Conservation (phyloP, 2,329 filamentous ascomycete species). For the Ilyonectria sp. region DNA sequence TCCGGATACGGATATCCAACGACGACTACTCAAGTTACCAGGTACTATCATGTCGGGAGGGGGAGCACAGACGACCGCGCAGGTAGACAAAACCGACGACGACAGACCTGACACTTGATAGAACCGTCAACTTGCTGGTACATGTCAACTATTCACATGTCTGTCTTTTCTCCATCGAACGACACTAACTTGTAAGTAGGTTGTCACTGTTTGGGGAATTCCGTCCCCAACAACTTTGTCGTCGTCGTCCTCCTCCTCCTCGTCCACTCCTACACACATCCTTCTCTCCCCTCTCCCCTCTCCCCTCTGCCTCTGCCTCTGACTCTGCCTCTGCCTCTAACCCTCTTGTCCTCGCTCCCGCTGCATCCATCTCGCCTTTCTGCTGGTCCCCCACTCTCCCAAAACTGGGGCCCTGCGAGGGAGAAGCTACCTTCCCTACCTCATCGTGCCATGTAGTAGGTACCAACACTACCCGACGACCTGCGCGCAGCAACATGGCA, state of each 20-base stretch:
- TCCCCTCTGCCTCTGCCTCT: background rate
- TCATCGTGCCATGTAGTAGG: background rate
- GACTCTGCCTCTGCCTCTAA: background rate
- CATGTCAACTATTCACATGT: background rate
- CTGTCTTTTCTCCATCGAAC: no score
- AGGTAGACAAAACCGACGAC: background rate
- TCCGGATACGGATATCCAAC: background rate
- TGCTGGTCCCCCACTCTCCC: background rate
- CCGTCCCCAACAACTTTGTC: no score
- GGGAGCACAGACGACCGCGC: background rate
- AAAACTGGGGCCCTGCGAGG: background rate
- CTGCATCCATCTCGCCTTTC: background rate
- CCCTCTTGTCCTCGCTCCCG: background rate
- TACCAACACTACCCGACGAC: background rate
- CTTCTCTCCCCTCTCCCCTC: background rate
- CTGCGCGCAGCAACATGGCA: background rate
- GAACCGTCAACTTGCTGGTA: background rate
- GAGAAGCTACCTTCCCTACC: conserved; percentile 6
- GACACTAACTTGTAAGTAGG: no score
- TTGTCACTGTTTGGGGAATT: no score
- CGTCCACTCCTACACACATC: background rate
- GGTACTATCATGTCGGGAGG: no score
- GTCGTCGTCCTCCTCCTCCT: no score
- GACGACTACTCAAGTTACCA: background rate
- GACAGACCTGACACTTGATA: background rate